Conservation (phyloP, 495 filamentous ascomycete species). For the Penicillium canescens region DNA sequence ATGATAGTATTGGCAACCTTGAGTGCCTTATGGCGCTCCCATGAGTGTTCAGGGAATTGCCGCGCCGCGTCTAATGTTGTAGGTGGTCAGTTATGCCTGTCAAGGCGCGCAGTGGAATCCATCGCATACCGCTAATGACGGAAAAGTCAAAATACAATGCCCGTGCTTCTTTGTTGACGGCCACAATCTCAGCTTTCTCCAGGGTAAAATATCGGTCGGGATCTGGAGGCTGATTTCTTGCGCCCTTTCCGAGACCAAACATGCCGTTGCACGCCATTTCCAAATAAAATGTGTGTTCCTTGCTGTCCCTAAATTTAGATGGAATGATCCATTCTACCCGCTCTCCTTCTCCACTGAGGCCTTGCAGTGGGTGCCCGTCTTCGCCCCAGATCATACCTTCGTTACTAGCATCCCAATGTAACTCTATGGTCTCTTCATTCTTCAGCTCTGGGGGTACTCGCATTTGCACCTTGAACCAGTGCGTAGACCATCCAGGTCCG, state of each 20-base stretch:
- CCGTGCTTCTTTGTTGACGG: conserved; percentile 81
- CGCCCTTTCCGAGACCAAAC: conserved; percentile 80
- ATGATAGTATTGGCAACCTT: conserved; percentile 87
- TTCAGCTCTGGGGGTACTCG: conserved; percentile 70
- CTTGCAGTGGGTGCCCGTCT: conserved; percentile 86
- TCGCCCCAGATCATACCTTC: conserved; percentile 90
- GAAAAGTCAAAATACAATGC: conserved; percentile 88
- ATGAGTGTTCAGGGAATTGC: conserved; percentile 76
- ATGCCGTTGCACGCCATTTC: conserved; percentile 99
- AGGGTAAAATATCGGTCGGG: conserved; percentile 79
- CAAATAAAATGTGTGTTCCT: conserved; percentile 86
- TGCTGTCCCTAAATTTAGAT: conserved; percentile 73
- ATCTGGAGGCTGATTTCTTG: conserved; percentile 83
- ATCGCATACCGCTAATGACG: conserved; percentile 64
- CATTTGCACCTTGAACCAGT: conserved; percentile 88
- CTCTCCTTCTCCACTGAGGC: conserved; percentile 91
- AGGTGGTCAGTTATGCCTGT: no score
- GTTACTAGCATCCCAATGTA: conserved; percentile 93
- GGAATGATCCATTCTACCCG: conserved; percentile 91
- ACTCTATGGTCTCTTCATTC: conserved; percentile 76
- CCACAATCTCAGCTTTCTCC: conserved; percentile 78
- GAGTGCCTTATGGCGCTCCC: conserved; percentile 84
- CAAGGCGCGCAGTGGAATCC: no score
- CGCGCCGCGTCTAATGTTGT: conserved; percentile 61
- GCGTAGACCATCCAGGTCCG: conserved; percentile 94